Percentiles rank a stretch among this genome's conserved stretches.
These are phyloP conservation scores for Diaporthe sp. DNA, from an alignment of 2,329 filamentous ascomycete species.

Conservation along the genomic window DNA sequence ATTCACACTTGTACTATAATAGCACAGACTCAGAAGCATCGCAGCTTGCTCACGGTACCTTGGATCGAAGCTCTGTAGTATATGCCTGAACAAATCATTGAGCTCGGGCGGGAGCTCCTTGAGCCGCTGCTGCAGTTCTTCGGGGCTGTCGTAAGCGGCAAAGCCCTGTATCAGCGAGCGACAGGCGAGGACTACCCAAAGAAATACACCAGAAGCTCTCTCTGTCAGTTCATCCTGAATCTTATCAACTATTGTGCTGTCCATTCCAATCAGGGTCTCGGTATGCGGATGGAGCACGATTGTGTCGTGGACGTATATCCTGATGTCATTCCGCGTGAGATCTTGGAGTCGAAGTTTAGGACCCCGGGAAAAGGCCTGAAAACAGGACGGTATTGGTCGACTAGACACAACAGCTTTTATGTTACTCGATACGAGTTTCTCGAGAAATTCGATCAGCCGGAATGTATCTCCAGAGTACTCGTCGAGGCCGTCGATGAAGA, in stretches of 20 bases:
- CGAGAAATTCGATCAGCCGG: neutral
- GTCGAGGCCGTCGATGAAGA: neutral
- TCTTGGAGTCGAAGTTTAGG: neutral
- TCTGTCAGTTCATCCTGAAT: neutral
- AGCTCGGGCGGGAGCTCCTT: neutral
- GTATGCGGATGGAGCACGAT: neutral
- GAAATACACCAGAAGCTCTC: neutral
- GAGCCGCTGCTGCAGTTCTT: neutral
- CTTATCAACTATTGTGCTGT: neutral
- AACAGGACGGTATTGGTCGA: neutral
- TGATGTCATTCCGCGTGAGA: neutral
- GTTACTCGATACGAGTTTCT: neutral
- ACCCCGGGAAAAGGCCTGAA: neutral
- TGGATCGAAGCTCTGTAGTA: neutral
- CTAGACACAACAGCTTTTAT: neutral
- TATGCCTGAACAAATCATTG: neutral
- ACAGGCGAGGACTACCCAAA: neutral
- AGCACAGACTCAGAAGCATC: neutral
- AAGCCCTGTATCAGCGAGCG: neutral
- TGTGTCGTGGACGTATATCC: neutral
- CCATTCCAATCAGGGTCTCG: neutral
- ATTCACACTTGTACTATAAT: neutral
- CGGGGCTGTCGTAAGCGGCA: neutral
- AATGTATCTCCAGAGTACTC: neutral
- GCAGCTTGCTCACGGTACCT: neutral